Evolutionary conservation across 1,139 yeast genomes (phyloP).

Genomic region (Yamadazyma songkhlaensis): DNA sequence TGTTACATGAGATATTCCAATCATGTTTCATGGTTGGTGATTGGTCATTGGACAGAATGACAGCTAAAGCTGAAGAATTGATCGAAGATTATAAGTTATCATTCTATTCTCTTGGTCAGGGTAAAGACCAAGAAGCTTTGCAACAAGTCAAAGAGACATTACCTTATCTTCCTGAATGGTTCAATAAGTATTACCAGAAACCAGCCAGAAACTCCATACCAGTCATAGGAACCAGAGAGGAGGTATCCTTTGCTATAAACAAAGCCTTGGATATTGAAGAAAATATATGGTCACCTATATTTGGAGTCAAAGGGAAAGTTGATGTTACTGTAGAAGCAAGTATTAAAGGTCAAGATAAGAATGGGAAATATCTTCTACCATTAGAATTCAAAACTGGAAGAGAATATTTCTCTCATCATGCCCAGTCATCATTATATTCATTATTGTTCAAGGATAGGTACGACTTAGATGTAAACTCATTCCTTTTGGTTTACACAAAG

Average conservation of each 20-base stretch:
- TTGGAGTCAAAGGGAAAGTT: conserved; percentile 86
- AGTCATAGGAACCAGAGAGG: conserved; percentile 33
- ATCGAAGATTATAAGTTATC: conserved; percentile 43
- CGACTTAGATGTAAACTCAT: conserved; percentile 60
- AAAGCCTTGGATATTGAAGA: conserved; percentile 84
- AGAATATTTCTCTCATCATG: conserved; percentile 68
- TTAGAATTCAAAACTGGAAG: conserved; percentile 88
- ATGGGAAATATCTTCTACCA: conserved; percentile 58
- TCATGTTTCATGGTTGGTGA: conserved; percentile 48
- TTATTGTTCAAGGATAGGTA: conserved; percentile 78
- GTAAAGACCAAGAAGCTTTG: conserved; percentile 11
- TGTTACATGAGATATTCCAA: conserved; percentile 80
- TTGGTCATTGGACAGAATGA: conserved; percentile 45
- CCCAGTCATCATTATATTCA: conserved; percentile 86
- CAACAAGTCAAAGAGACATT: conserved; percentile 31
- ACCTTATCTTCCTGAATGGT: conserved; percentile 65
- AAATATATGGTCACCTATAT: conserved; percentile 85
- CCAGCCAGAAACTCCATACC: conserved; percentile 30
- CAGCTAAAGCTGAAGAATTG: conserved; percentile 42
- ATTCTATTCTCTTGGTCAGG: conserved; percentile 51
- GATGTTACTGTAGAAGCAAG: conserved; percentile 81
- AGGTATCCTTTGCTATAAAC: conserved; percentile 49
- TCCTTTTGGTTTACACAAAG: conserved; percentile 73
- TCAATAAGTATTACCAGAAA: conserved; percentile 40
- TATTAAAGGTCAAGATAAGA: conserved; percentile 21